phyloP scores from a whole-genome alignment of 192 early-diverging fungal species.

The Cladochytrium replicatum region DNA sequence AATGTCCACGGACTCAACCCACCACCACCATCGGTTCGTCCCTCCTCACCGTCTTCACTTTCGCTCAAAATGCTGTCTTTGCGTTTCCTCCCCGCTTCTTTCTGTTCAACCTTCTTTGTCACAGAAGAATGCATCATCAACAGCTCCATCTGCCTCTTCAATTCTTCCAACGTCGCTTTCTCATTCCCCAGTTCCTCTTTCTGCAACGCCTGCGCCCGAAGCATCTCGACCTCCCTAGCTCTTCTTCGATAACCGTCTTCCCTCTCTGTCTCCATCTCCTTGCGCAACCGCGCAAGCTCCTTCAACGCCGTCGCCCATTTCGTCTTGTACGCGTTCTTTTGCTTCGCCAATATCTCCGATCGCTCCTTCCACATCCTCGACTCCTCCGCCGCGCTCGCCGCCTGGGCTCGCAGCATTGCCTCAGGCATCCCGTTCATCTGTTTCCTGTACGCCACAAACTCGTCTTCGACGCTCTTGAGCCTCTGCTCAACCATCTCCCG shows the following conservation, averaged over 20 bases:
- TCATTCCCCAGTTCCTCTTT: constrained; percentile 7
- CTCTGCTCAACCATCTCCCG: constrained; percentile 14
- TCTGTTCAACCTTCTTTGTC: not conserved
- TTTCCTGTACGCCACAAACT: constrained; percentile 6
- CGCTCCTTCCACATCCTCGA: constrained; percentile 16
- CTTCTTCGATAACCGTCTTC: constrained; percentile 12
- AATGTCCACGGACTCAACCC: constrained; percentile 17
- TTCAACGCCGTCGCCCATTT: constrained; percentile 22
- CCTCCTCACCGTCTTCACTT: not conserved
- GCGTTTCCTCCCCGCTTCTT: not conserved
- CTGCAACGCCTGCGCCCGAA: constrained; percentile 8
- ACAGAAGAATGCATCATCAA: not conserved
- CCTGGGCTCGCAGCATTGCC: not conserved
- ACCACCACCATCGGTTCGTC: not conserved
- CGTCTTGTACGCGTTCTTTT: constrained; percentile 28
- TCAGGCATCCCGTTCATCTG: not conserved
- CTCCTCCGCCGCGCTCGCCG: not conserved
- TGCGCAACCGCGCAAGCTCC: constrained; percentile 8
- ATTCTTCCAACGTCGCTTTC: not conserved
- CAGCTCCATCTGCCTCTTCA: constrained; percentile 8
- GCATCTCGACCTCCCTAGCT: constrained; percentile 13
- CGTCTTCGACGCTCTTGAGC: constrained; percentile 11
- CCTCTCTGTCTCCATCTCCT: constrained; percentile 5
- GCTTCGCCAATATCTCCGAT: constrained; percentile 16
- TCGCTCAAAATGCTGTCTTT: not conserved